Conservation (phyloP, 1,284 basidiomycete genomes). For the Apiotrichum porosum region DNA sequence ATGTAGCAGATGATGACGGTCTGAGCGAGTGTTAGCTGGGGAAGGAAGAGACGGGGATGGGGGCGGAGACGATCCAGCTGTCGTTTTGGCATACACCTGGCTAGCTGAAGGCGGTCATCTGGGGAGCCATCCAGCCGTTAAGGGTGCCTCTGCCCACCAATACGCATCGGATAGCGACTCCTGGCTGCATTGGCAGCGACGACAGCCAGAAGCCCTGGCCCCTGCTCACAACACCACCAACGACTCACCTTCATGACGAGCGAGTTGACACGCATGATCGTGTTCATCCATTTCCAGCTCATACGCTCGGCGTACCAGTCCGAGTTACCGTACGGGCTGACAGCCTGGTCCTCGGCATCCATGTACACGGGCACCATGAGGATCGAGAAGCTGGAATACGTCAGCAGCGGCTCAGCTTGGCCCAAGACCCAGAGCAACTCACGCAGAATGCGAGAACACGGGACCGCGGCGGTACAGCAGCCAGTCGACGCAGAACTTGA, state of each 20-base stretch:
- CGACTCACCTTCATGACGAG: constrained; percentile 86
- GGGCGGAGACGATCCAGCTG: too few relatives aligned
- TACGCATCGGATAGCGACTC: too few relatives aligned
- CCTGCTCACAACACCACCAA: constrained; percentile 56
- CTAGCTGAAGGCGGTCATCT: too few relatives aligned
- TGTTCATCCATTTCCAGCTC: constrained; percentile 94
- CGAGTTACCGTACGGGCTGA: constrained; percentile 54
- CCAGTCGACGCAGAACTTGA: constrained; percentile 97
- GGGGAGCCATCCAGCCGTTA: too few relatives aligned
- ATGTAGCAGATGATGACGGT: constrained; percentile 86
- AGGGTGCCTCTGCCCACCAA: too few relatives aligned
- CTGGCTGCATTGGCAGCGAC: too few relatives aligned
- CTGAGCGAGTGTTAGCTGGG: constrained; percentile 65
- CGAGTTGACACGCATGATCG: constrained; percentile 91
- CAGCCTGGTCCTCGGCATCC: constrained; percentile 64
- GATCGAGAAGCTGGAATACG: constrained; percentile 69
- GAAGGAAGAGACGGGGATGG: too few relatives aligned
- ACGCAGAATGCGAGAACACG: constrained; percentile 95
- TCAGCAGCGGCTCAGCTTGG: background rate
- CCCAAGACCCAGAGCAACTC: constrained; percentile 37
- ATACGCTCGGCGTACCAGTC: constrained; percentile 63
- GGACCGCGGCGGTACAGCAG: constrained; percentile 92
- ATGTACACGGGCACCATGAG: constrained; percentile 85
- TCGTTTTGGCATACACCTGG: too few relatives aligned
- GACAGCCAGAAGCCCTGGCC: too few relatives aligned